Percentiles rank a stretch among this genome's conserved stretches.
These are phyloP conservation scores for Fusarium pininemorale DNA, from an alignment of 2,329 filamentous ascomycete species.

Conservation along the genomic window DNA sequence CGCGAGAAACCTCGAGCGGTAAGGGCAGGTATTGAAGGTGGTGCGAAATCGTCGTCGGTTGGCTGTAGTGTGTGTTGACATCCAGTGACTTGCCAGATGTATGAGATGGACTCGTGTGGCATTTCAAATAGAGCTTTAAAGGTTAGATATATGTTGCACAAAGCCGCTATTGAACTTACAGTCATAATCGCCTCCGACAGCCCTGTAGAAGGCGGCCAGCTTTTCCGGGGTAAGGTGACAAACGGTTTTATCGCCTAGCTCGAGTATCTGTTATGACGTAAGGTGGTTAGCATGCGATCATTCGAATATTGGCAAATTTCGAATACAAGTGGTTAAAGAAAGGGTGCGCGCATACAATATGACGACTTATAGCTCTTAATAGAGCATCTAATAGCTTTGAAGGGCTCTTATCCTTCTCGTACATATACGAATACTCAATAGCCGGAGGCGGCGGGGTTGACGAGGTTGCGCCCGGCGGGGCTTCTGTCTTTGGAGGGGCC, in stretches of 20 bases:
- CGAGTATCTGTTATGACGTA: slow-evolving; percentile 55
- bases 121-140: slow-evolving; percentile 77
- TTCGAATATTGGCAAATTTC: neutral
- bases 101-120: slow-evolving; percentile 79
- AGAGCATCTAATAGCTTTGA: slow-evolving; percentile 74
- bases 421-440: slow-evolving; percentile 71
- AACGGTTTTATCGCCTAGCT: slow-evolving; percentile 67
- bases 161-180: slow-evolving; percentile 50
- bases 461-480: slow-evolving; percentile 33
- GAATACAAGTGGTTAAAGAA: neutral
- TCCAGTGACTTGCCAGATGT: slow-evolving; percentile 90
- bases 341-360: slow-evolving; percentile 68
- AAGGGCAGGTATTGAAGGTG: slow-evolving; percentile 83
- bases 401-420: slow-evolving; percentile 72
- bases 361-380: slow-evolving; percentile 71
- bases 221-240: slow-evolving; percentile 70
- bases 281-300: slow-evolving; percentile 28
- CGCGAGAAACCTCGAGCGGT: slow-evolving; percentile 86
- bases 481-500: slow-evolving; percentile 37
- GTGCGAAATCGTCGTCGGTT: slow-evolving; percentile 74
- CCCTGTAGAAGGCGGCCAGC: slow-evolving; percentile 79
- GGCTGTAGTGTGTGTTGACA: slow-evolving; percentile 90
- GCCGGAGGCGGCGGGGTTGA: slow-evolving; percentile 40
- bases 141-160: neutral
- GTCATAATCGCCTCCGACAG: slow-evolving; percentile 80